Base-by-base conservation (phyloP, 2,329 filamentous ascomycete species). In the Oidium heveae region DNA sequence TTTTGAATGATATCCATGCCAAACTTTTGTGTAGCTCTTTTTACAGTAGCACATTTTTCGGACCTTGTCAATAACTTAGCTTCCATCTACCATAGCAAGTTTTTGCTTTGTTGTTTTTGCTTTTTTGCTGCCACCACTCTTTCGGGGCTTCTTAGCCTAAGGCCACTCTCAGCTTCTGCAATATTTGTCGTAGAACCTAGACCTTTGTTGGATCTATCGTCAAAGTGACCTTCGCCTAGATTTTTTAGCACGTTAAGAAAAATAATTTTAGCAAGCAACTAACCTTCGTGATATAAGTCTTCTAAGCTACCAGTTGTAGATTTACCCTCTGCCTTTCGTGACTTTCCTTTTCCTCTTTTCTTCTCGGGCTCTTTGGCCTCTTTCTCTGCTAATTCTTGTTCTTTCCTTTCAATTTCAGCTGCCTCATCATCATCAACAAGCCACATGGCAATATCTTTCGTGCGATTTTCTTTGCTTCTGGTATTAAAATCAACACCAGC, bases 241-340 rank as follows among this genome's bases (percentile, higher is more conserved):
- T 24, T 49, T 59, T 16, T 44, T 18, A 44, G 18, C 16, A 18
- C 37, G 53, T 22, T 52, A 55, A 63, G 54, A 34, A 24, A 46
- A 39, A 18, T 54, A 53, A 36, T 5, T 12, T 8, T 44, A n/a
- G 53, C 6, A 1, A 54, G 4, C 55, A 39, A 70, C 85, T 80
- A 68, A 94, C 91, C 91, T 75, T 98, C 91, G 67, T 98, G 91
- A 70, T 98, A 98, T 85, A 98, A 87, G 65, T 95, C 89, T 67
- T 96, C 91, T 68, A 96, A 70, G 63, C 83, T 89, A 62, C 77
- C 76, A 41, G 63, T 67, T 56, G 77, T 76, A 39, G 63, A 67
- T 56, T 71, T 72, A 44, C 69, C 71, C 57, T 72, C 70, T 67
- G 78, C 78, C 67, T 78, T 78, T 56, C 73, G 69, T 66, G 77